Conservation (phyloP, 345 rosid species). For the Ricinus communis region DNA sequence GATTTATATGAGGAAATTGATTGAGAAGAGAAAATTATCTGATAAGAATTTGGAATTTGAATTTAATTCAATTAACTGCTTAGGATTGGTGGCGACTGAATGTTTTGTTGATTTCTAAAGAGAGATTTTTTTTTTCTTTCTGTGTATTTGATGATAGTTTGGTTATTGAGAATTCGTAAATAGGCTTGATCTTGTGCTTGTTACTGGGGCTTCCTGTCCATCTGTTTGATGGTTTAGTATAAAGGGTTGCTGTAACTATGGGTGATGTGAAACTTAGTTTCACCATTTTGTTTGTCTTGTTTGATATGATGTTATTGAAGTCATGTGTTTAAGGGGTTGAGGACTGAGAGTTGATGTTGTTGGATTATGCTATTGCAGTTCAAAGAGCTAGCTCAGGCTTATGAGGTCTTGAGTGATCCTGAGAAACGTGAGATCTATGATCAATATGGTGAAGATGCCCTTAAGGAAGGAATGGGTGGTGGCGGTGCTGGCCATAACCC, state of each 20-base stretch:
- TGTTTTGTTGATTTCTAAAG: too few species aligned
- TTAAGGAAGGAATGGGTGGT: constrained; percentile 91
- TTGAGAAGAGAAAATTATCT: too few species aligned
- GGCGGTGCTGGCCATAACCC: constrained; percentile 73
- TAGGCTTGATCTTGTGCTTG: too few species aligned
- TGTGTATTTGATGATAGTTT: too few species aligned
- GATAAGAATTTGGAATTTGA: too few species aligned
- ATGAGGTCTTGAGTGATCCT: constrained; percentile 83
- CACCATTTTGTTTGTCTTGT: background rate
- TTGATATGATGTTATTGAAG: too few species aligned
- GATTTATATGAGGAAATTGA: too few species aligned
- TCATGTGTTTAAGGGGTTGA: background rate
- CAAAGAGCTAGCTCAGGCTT: constrained; percentile 88
- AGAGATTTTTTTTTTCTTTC: too few species aligned
- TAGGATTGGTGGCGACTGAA: too few species aligned
- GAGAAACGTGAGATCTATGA: constrained; percentile 90
- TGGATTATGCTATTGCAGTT: constrained; percentile 50
- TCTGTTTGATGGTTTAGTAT: background rate
- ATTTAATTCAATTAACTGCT: too few species aligned
- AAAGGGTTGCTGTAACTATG: background rate
- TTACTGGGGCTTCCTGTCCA: too few species aligned
- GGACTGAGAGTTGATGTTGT: background rate
- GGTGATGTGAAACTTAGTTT: background rate
- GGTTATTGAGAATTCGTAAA: too few species aligned
- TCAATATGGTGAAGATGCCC: constrained; percentile 88